Percentiles rank a stretch among this genome's conserved stretches.
These are phyloP conservation scores for Phalaenopsis aphrodite DNA, from an alignment of 106 monocot species.

Conservation along the genomic window DNA sequence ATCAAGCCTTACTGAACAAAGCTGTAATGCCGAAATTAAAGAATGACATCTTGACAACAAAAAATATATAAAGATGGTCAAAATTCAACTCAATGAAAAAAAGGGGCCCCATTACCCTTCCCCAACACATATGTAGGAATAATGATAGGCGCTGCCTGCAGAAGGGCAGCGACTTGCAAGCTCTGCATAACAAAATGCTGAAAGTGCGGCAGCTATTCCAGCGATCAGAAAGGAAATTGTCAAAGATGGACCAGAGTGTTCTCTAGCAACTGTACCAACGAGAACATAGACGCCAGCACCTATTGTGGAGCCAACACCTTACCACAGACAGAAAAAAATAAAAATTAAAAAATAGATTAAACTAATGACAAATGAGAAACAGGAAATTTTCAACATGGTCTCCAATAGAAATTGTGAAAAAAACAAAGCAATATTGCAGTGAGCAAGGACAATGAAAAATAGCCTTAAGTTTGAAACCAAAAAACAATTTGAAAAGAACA, in stretches of 20 bases:
- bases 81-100: not conserved
- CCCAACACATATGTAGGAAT: constrained; percentile 97
- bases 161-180: constrained; percentile 97
- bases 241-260: constrained; percentile 85
- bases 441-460: not conserved
- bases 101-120: constrained; percentile 57
- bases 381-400: not conserved
- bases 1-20: not conserved
- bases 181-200: constrained; percentile 99
- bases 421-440: not conserved
- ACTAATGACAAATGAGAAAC: not conserved
- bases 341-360: not conserved
- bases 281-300: constrained; percentile 99
- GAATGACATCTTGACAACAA: not conserved
- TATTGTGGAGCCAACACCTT: constrained; percentile 93
- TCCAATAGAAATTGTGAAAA: not conserved
- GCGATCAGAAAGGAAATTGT: constrained; percentile 95
- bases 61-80: not conserved
- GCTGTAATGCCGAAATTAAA: not conserved
- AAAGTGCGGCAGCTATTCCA: constrained; percentile 93
- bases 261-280: constrained; percentile 91
- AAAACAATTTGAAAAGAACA: not conserved
- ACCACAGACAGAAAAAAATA: not conserved
- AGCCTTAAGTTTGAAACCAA: not conserved
- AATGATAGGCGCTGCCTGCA: constrained; percentile 97